phyloP scores from a whole-genome alignment of 2,329 filamentous ascomycete species.

The Neophaeococcomyces aloes region DNA sequence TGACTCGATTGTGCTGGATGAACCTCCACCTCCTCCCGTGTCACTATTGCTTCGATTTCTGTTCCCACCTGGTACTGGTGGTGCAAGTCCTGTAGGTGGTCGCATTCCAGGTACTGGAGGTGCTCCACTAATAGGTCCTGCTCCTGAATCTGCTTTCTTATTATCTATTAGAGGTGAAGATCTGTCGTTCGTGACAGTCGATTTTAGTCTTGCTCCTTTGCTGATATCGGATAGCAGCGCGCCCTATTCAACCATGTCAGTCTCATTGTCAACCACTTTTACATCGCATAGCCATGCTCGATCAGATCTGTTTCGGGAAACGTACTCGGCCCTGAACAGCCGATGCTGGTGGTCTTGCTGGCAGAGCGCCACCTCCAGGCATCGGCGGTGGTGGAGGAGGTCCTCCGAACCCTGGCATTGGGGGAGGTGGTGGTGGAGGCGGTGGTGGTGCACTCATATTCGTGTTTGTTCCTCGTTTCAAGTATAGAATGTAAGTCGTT shows the following conservation, averaged over 20 bases:
- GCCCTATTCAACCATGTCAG: constrained; percentile 45
- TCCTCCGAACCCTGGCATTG: constrained; percentile 40
- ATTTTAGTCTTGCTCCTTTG: constrained; percentile 71
- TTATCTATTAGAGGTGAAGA: constrained; percentile 67
- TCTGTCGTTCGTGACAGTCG: constrained; percentile 82
- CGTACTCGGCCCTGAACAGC: constrained; percentile 54
- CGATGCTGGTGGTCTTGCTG: constrained; percentile 47
- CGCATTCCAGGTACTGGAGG: constrained; percentile 65
- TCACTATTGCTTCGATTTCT: constrained; percentile 79
- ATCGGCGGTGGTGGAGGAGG: constrained; percentile 56
- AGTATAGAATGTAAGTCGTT: background rate
- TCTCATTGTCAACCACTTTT: background rate
- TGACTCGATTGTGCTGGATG: constrained; percentile 39
- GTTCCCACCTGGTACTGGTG: constrained; percentile 54
- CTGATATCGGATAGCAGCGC: constrained; percentile 79
- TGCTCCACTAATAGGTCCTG: constrained; percentile 58
- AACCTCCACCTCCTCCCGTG: constrained; percentile 36
- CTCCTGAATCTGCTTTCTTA: constrained; percentile 44
- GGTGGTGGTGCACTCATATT: constrained; percentile 15
- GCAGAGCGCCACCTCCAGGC: constrained; percentile 45
- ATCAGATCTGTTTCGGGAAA: constrained; percentile 16
- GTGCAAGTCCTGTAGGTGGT: constrained; percentile 56
- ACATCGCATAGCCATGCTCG: constrained; percentile 15
- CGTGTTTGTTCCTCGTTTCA: background rate
- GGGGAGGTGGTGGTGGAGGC: constrained; percentile 49